These are phyloP conservation scores for Guyanaporus albipodus DNA, from an alignment of 768 basidiomycete species.

Conservation along the genomic window DNA sequence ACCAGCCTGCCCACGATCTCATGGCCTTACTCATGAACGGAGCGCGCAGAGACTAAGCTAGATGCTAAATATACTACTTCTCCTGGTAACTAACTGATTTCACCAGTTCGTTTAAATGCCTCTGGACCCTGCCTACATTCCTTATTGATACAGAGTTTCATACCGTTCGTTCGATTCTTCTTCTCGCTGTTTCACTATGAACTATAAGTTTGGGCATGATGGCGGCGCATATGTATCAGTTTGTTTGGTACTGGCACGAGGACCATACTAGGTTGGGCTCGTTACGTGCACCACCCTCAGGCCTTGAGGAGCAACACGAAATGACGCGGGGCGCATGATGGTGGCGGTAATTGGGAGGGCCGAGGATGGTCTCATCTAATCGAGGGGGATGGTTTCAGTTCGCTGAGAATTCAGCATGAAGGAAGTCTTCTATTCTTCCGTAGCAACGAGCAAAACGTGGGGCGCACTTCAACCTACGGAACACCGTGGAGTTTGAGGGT, in stretches of 20 bases:
- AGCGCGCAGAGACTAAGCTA: conserved; percentile 55
- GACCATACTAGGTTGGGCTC: no score
- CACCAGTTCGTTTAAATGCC: conserved; percentile 6
- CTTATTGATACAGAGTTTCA: conserved; percentile 32
- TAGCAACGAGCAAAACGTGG: conserved; percentile 29
- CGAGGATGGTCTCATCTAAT: conserved; percentile 13
- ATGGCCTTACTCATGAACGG: conserved; percentile 84
- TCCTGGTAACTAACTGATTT: conserved; percentile 12
- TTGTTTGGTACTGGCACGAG: conserved; percentile 3
- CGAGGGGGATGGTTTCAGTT: conserved; percentile 10
- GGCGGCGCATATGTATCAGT: neutral
- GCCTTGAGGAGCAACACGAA: conserved; percentile 1
- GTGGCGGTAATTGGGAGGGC: conserved; percentile 16
- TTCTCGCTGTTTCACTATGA: conserved; percentile 26
- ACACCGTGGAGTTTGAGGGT: conserved; percentile 24
- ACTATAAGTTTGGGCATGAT: conserved; percentile 19
- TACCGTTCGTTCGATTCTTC: conserved; percentile 19
- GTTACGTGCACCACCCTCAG: conserved; percentile 6
- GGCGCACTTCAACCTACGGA: conserved; percentile 17
- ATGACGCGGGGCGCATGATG: conserved; percentile 4
- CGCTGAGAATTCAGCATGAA: conserved; percentile 22
- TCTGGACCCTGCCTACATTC: conserved; percentile 28
- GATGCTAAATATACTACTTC: conserved; percentile 13
- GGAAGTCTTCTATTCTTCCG: conserved; percentile 32
- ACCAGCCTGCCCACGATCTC: conserved; percentile 65